Evolutionary conservation across 2,329 filamentous ascomycete genomes (phyloP).

Genomic region (Diplocarpon rosae): DNA sequence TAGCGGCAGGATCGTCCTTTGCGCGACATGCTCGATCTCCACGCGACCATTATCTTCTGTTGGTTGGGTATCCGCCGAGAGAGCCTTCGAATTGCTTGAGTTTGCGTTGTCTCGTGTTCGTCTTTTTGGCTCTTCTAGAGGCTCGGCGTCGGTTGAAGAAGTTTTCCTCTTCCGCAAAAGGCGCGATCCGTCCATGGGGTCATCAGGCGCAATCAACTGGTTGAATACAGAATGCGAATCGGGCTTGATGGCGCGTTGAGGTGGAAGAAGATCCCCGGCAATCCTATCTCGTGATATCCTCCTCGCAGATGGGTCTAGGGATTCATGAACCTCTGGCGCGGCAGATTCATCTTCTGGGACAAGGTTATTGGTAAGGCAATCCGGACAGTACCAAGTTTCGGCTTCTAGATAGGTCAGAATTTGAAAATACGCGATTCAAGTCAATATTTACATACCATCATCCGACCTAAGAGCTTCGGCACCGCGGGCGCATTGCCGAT

Average conservation of each 20-base stretch:
- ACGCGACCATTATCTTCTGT: conserved; percentile 10
- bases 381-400: conserved; percentile 50
- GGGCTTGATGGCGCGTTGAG: conserved; percentile 50
- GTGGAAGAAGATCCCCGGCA: conserved; percentile 60
- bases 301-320: conserved; percentile 29
- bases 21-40: neutral
- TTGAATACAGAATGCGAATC: conserved; percentile 72
- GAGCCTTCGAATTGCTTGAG: conserved; percentile 12
- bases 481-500: conserved; percentile 78
- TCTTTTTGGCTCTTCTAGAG: conserved; percentile 46
- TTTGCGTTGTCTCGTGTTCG: conserved; percentile 27
- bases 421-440: neutral
- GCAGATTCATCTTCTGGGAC: conserved; percentile 26
- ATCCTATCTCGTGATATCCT: conserved; percentile 54
- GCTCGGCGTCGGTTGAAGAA: conserved; percentile 52
- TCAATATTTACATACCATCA: conserved; percentile 43
- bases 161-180: conserved; percentile 77
- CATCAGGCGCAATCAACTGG: conserved; percentile 58
- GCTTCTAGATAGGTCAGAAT: conserved; percentile 33
- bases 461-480: conserved; percentile 50
- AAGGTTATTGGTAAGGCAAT: conserved; percentile 36
- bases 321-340: conserved; percentile 10
- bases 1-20: conserved; percentile 5
- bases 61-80: conserved; percentile 7
- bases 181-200: conserved; percentile 65